Percentiles rank a stretch among this genome's conserved stretches.
These are phyloP conservation scores for Barbatosphaeria neglecta DNA, from an alignment of 495 filamentous ascomycete genomes.

Conservation along the genomic window DNA sequence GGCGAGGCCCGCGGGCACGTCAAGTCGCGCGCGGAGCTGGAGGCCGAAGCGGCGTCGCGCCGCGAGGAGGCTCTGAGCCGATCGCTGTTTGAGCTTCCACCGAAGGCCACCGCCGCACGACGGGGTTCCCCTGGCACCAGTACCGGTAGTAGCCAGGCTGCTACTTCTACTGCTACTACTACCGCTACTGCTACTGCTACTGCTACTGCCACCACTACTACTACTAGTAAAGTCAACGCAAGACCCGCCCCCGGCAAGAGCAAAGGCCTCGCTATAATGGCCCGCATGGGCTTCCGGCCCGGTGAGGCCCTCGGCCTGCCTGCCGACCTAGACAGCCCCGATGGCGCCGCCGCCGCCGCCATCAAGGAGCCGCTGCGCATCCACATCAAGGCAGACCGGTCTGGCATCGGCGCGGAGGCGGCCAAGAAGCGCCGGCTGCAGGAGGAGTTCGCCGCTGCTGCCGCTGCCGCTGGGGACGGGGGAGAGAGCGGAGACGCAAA, in stretches of 20 bases:
- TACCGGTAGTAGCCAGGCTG: too few species aligned
- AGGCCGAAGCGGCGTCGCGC: constrained; percentile 51
- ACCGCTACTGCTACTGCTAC: neutral
- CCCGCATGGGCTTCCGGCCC: constrained; percentile 83
- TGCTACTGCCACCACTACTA: neutral
- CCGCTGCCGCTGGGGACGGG: constrained; percentile 8
- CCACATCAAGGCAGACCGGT: constrained; percentile 62
- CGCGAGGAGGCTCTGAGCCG: constrained; percentile 65
- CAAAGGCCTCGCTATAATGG: constrained; percentile 94
- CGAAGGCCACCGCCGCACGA: constrained; percentile 13
- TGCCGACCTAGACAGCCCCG: constrained; percentile 3
- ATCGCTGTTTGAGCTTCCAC: constrained; percentile 45
- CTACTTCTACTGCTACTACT: too few species aligned
- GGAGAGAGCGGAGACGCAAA: constrained; percentile 40
- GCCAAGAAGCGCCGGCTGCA: constrained; percentile 73
- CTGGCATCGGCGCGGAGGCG: constrained; percentile 75
- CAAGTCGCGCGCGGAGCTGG: constrained; percentile 76
- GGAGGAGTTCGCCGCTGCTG: constrained; percentile 36
- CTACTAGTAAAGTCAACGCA: neutral
- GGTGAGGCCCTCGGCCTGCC: constrained; percentile 53
- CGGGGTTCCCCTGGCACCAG: too few species aligned
- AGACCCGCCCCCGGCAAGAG: constrained; percentile 26
- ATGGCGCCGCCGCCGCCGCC: too few species aligned
- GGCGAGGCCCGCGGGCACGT: constrained; percentile 46
- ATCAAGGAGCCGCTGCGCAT: constrained; percentile 55